Percentiles rank a stretch among this genome's conserved stretches.
These are phyloP conservation scores for Boletus sp. DNA, from an alignment of 768 basidiomycete species.

Conservation along the genomic window DNA sequence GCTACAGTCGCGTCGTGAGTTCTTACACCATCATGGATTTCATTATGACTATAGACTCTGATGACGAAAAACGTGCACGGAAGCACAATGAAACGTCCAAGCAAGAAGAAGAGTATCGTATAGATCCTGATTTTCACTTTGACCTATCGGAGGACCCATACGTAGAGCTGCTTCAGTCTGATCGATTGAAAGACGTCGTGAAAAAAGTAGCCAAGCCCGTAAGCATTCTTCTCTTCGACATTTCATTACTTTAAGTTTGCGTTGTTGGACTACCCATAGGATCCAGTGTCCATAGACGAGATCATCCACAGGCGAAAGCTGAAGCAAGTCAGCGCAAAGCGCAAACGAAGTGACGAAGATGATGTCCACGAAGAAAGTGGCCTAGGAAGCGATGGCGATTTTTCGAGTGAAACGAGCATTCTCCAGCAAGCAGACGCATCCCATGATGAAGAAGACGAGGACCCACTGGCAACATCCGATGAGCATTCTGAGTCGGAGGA, in stretches of 20 bases:
- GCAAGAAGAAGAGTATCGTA: conserved; percentile 52
- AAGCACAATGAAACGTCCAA: conserved; percentile 21
- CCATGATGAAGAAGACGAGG: conserved; percentile 31
- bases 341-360: conserved; percentile 49
- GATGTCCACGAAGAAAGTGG: conserved; percentile 40
- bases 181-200: conserved; percentile 53
- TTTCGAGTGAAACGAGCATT: conserved; percentile 1
- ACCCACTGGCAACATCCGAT: conserved; percentile 34
- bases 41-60: conserved; percentile 84
- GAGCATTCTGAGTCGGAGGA: conserved; percentile 33
- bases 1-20: neutral
- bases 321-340: conserved; percentile 46
- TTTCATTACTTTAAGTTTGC: neutral
- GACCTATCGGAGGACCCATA: conserved; percentile 75
- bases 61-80: conserved; percentile 51
- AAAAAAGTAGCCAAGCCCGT: conserved; percentile 65
- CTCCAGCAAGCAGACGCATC: conserved; percentile 30
- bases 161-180: conserved; percentile 47
- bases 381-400: conserved; percentile 21
- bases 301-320: conserved; percentile 78
- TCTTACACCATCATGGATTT: conserved; percentile 47
- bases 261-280: conserved; percentile 36
- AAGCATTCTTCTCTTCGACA: conserved; percentile 23
- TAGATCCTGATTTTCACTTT: conserved; percentile 84
- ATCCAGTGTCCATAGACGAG: conserved; percentile 86